phyloP scores from a whole-genome alignment of 805 yeast genomes.

The Candida michaelii region DNA sequence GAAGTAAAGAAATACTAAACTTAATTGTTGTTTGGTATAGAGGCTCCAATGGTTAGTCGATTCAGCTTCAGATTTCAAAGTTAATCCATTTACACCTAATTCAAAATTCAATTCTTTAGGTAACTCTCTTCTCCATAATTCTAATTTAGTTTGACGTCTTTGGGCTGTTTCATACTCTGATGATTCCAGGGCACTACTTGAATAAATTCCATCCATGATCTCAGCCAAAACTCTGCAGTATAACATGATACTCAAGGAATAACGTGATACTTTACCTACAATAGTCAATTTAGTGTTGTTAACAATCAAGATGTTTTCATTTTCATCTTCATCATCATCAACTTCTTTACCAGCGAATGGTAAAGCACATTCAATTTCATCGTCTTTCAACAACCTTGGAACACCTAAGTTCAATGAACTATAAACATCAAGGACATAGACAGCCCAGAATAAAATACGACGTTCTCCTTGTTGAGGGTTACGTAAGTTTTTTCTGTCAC shows the following conservation, averaged over 20 bases:
- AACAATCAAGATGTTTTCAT: constrained; percentile 57
- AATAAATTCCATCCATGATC: constrained; percentile 68
- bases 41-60: constrained; percentile 23
- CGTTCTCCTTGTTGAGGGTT: constrained; percentile 79
- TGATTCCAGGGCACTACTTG: constrained; percentile 45
- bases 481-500: constrained; percentile 41
- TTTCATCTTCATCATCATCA: constrained; percentile 41
- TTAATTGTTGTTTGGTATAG: constrained; percentile 46
- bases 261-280: constrained; percentile 67
- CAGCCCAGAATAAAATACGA: constrained; percentile 81
- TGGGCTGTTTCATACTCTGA: constrained; percentile 29
- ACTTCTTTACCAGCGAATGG: constrained; percentile 58
- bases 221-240: constrained; percentile 72
- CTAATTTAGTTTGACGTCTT: constrained; percentile 62
- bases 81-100: constrained; percentile 56
- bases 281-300: constrained; percentile 59
- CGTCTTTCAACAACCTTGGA: constrained; percentile 76
- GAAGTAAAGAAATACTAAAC: constrained; percentile 48
- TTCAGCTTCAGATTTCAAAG: constrained; percentile 31
- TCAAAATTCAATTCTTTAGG: constrained; percentile 63
- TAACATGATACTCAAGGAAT: constrained; percentile 64
- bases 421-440: constrained; percentile 73
- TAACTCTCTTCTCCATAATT: constrained; percentile 74
- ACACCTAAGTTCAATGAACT: constrained; percentile 77
- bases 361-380: constrained; percentile 81